These are phyloP conservation scores for Abortiporus biennis DNA, from an alignment of 1,284 basidiomycete genomes.

Conservation along the genomic window DNA sequence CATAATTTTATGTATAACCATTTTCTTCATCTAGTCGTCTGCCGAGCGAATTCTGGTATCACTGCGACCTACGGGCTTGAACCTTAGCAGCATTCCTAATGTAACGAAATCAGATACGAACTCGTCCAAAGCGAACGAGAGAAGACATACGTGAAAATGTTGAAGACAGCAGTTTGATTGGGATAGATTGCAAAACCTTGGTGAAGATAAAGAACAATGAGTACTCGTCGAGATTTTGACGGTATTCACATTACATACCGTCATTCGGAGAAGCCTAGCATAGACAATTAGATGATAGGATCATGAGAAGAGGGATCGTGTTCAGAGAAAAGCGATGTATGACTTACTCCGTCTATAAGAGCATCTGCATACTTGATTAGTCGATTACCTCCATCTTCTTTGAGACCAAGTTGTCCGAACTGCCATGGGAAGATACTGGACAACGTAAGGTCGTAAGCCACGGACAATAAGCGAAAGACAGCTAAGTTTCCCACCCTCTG, in stretches of 20 bases:
- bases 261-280: constrained; percentile 47
- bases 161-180: constrained; percentile 47
- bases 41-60: no score
- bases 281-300: constrained; percentile 1
- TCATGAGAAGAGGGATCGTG: constrained; percentile 9
- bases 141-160: constrained; percentile 39
- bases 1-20: no score
- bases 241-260: constrained; percentile 24
- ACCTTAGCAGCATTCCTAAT: constrained; percentile 31
- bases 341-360: constrained; percentile 37
- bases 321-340: constrained; percentile 1
- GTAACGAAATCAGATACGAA: constrained; percentile 8
- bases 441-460: constrained; percentile 3
- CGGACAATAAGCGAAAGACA: background rate
- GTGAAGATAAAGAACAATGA: constrained; percentile 2
- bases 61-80: constrained; percentile 26
- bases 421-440: constrained; percentile 54
- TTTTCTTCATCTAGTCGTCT: no score
- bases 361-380: constrained; percentile 50
- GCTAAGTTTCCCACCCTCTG: background rate
- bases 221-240: constrained; percentile 2
- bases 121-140: no score
- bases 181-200: constrained; percentile 38
- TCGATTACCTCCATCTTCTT: constrained; percentile 44
- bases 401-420: constrained; percentile 43